These are phyloP conservation scores for Arctium minus DNA, from an alignment of 129 eudicot species.

Conservation along the genomic window DNA sequence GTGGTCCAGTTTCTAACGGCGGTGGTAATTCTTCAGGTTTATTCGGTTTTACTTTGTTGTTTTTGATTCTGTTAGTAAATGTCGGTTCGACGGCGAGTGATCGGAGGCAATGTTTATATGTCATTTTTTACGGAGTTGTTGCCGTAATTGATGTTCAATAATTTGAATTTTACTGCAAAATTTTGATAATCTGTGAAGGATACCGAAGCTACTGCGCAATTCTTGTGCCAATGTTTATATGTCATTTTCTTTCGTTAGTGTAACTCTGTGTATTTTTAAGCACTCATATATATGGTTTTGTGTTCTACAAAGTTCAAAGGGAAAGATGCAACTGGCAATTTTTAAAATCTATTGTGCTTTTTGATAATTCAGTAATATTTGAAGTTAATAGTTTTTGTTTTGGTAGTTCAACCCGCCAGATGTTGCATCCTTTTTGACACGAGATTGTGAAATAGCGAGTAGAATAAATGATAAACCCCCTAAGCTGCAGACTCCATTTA, in stretches of 20 bases:
- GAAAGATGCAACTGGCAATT: no score
- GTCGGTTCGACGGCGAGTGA: background rate
- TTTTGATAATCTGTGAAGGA: background rate
- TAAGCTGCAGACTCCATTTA: background rate
- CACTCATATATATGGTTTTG: background rate
- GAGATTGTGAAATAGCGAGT: background rate
- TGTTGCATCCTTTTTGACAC: background rate
- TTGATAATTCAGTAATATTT: background rate
- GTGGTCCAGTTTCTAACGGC: conserved; percentile 35
- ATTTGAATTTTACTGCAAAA: background rate
- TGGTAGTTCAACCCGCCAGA: background rate
- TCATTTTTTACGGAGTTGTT: background rate
- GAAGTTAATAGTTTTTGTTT: background rate
- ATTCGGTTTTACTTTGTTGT: conserved; percentile 10
- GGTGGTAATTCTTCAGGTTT: conserved; percentile 36
- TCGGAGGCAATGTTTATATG: background rate
- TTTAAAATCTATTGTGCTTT: background rate
- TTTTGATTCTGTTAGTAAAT: background rate
- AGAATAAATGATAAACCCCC: background rate
- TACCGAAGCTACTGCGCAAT: background rate
- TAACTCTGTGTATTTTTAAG: background rate
- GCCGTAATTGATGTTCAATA: background rate
- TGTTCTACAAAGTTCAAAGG: background rate
- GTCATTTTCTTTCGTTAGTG: background rate
- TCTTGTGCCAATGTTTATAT: background rate